These are phyloP conservation scores for Volvox carteri DNA, from an alignment of 163 green algal genomes.

Conservation along the genomic window DNA sequence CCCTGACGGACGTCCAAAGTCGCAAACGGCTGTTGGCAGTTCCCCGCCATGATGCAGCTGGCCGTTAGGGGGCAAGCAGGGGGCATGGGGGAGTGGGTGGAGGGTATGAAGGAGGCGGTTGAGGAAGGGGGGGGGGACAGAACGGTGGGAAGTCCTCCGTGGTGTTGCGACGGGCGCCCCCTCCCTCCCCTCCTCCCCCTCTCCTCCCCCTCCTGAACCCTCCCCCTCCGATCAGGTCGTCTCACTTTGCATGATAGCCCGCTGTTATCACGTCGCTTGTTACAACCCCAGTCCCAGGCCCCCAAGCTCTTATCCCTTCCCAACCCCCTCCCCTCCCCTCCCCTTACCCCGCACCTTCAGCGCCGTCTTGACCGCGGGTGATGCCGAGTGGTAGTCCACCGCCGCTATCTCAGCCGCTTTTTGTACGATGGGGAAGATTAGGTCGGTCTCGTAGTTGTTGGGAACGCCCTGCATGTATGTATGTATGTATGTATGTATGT, in stretches of 20 bases:
- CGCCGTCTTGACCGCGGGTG: slow-evolving; percentile 69
- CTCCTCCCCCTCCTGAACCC: not conserved
- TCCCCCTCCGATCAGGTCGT: not conserved
- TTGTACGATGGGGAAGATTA: slow-evolving; percentile 93
- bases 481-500: too few relatives aligned
- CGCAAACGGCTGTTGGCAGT: too few relatives aligned
- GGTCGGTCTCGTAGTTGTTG: slow-evolving; percentile 98
- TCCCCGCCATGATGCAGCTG: too few relatives aligned
- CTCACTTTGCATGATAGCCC: not conserved
- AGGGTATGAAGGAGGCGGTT: too few relatives aligned
- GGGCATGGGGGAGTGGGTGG: too few relatives aligned
- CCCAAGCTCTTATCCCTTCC: not conserved
- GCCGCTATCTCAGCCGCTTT: slow-evolving; percentile 81
- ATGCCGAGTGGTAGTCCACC: slow-evolving; percentile 73
- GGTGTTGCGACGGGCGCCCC: too few relatives aligned
- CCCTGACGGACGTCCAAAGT: too few relatives aligned
- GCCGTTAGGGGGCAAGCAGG: too few relatives aligned
- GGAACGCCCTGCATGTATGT: slow-evolving; percentile 73
- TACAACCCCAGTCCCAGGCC: not conserved
- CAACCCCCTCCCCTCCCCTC: not conserved
- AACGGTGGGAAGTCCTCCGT: too few relatives aligned
- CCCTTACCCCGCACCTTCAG: slow-evolving; percentile 80
- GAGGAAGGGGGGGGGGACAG: too few relatives aligned
- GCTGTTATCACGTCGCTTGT: not conserved
- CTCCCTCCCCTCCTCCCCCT: not conserved